Evolutionary conservation across 176 grass and related monocot species (phyloP), one percentile per base, ranked within the genome.

Genomic region (Paspalum notatum): DNA sequence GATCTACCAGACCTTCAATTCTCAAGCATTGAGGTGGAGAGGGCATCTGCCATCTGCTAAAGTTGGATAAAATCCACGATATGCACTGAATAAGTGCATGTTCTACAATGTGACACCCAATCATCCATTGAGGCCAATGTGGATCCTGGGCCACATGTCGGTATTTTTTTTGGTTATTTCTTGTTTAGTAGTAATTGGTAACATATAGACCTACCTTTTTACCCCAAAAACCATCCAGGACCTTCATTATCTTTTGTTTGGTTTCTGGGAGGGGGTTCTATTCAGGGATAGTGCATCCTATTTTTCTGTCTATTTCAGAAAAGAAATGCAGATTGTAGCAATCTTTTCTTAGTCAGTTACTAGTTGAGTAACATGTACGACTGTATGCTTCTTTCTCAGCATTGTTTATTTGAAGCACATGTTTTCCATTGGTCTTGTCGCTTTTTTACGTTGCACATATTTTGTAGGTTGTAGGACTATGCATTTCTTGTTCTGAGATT

Each of bases 111-210:
- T 6, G 41, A 44, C 22, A 49, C 16, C 24, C 5, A 4, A 10
- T 62, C 22, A 49, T 10, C 24, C 5, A 4, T 15, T 62, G 75
- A 60, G 40, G 1, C 21, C 17, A n/a, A n/a, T 17, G 39, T 39
- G 27, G 26, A 9, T 7, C 48, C 10, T 7, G 50, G 5, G 39
- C 14, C 56, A 62, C 22, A 76, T 46, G 14, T 61, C 57, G 38
- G 43, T 26, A 83, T 63, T 21, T 64, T 11, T 15, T 75, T 27
- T 50, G 26, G 15, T 61, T n/a, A 68, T 58, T 78, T 49, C 46
- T 25, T 76, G 43, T 37, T 13, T 32, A 58, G 26, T 67, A 17
- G 42, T 67, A 12, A 55, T 58, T 68, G 15, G 13, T 55, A 39
- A 37, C 11, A 58, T 16, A 76, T 4, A 12, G 39, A 48, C 18